These are phyloP conservation scores for Macrophomina tecta DNA, from an alignment of 2,329 filamentous ascomycete species.

Conservation along the genomic window DNA sequence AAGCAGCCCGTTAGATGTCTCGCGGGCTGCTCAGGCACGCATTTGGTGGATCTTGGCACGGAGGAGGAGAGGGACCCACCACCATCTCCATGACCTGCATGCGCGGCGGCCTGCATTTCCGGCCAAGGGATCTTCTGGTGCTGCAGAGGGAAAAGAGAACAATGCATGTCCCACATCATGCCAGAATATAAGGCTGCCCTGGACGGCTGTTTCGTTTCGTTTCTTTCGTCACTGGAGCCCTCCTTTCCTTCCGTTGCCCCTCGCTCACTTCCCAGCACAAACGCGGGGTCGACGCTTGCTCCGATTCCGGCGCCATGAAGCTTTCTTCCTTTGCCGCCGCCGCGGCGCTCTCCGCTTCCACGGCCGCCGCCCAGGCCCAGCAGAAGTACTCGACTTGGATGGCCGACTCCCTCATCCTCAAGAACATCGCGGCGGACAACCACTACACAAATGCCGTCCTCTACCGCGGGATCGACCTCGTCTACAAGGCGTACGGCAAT, in stretches of 20 bases:
- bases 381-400: conserved; percentile 48
- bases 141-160: not conserved
- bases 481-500: conserved; percentile 53
- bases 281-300: not conserved
- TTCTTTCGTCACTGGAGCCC: not conserved
- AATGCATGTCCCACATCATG: not conserved
- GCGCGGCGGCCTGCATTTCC: not conserved
- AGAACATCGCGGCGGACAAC: conserved; percentile 47
- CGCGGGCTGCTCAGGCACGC: not conserved
- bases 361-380: conserved; percentile 3
- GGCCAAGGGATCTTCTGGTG: conserved; percentile 1
- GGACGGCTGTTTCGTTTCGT: conserved; percentile 11
- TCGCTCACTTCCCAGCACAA: not conserved
- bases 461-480: conserved; percentile 55
- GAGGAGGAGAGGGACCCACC: not conserved
- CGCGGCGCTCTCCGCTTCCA: conserved; percentile 4
- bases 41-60: not conserved
- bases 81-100: conserved; percentile 7
- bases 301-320: not conserved
- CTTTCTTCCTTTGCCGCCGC: not conserved
- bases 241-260: not conserved
- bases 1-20: not conserved
- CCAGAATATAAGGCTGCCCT: conserved; percentile 2
- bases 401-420: conserved; percentile 55
- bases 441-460: conserved; percentile 55